Evolutionary conservation across 768 basidiomycete genomes (phyloP).

Genomic region (Lactifluus pinguis): DNA sequence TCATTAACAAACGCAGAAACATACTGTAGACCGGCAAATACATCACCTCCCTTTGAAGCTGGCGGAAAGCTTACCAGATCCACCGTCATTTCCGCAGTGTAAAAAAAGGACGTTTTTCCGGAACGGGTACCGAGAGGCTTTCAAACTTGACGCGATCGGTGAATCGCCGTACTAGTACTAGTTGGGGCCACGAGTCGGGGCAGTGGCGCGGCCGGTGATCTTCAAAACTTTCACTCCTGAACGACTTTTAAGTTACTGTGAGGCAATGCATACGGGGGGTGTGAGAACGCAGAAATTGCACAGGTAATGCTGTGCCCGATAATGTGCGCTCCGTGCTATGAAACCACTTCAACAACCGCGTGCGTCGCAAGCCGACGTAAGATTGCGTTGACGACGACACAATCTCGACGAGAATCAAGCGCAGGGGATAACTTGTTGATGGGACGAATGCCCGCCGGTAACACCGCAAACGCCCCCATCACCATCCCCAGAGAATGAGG

Average conservation of each 20-base stretch:
- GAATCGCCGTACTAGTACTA: neutral
- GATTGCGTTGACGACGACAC: neutral
- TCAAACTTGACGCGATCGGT: neutral
- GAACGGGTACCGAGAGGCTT: constrained; percentile 3
- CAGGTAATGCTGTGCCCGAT: neutral
- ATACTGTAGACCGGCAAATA: no score
- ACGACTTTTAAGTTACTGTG: neutral
- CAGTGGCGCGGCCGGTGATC: neutral
- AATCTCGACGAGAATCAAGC: neutral
- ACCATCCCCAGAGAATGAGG: neutral
- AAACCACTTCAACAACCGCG: neutral
- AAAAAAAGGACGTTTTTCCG: neutral
- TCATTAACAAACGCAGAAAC: neutral
- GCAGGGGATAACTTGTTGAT: neutral
- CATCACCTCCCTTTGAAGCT: neutral
- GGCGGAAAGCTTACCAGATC: neutral
- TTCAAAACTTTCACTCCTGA: neutral
- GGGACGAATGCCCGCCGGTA: neutral
- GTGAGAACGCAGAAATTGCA: no score
- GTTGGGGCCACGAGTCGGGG: neutral
- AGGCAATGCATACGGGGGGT: neutral
- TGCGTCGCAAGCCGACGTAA: neutral
- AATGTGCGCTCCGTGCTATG: neutral
- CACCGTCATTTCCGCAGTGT: neutral
- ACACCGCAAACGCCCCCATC: neutral